Base-by-base conservation (phyloP, 345 rosid species). In the Carallia brachiata region DNA sequence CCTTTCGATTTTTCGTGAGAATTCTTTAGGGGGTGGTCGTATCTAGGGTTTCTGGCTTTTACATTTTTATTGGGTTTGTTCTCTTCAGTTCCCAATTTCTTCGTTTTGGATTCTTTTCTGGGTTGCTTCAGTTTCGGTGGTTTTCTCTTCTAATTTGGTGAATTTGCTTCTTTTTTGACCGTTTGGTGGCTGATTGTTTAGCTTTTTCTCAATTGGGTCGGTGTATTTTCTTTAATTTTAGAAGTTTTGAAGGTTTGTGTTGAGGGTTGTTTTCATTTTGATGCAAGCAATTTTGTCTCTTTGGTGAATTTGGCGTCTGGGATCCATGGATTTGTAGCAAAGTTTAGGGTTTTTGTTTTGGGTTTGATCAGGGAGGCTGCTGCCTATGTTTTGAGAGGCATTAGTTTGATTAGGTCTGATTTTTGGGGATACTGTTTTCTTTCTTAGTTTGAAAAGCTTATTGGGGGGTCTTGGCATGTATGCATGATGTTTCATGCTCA, bases 401-500 rank as follows among this genome's bases (percentile, higher is more conserved):
- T 73, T 68, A 69, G 31, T 31, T 52, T n/a, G 66, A 44, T 71
- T 60, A 53, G 44, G 17, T 12, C 44, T 59, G 36, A 31, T 63
- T 8, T 50, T 9, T 23, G 48, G 58, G 57, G 10, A 73, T 10
- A 66, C 66, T 67, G 66, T 12, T 58, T 57, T 28, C 37, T 50
- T 31, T 62, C 47, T 19, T 44, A 54, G 50, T 63, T 47, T 68
- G 61, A 56, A 64, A n/a, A 19, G 65, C 16, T 36, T 36, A 74
- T 60, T 63, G 66, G 65, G 72, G 83, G 78, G 74, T 73, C 72
- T 84, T 78, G 92, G 83, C 70, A 88, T 88, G 92, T 80, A 70
- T 73, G 75, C 79, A 92, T 84, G 93, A 95, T 95, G 98, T 89
- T 87, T 89, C 91, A 86, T 85, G 89, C 87, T 72, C 97, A 89